Base-by-base conservation (phyloP, 345 rosid genomes). In the Cochlearia excelsa region DNA sequence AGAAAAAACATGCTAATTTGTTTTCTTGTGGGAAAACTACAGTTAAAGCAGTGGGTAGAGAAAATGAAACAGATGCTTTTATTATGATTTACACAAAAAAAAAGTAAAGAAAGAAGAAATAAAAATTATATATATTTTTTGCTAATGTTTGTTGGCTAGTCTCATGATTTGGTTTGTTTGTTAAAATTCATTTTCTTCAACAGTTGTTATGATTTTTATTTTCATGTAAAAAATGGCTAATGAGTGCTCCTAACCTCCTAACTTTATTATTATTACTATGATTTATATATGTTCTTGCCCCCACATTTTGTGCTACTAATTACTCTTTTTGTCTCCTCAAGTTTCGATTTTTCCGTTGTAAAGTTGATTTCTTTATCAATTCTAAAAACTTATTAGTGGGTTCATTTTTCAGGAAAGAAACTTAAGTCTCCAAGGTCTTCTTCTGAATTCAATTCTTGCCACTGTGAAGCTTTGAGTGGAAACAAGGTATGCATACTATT, bases 381-480 rank as follows among this genome's bases (percentile, higher is more conserved):
- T 16, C 23, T 16, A 16, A 16, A 16, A 16, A 16, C 0, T 0
- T 16, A 34, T 59, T 45, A 16, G 45, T 51, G 68, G 49, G 35
- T 68, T 72, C 50, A 43, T 78, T 76, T 75, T 77, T 37, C 92
- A 92, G 96, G 93, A 73, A 75, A 75, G 75, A 61, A 73, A 76
- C 80, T 16, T 16, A 16, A 49, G 61, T 67, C 63, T 74, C 78
- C 65, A 4, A 73, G 79, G 47, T 68, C 73, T 59, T 73, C 84
- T 66, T 78, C 88, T 66, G 87, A 75, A 59, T 77, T 80, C 45
- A 58, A 67, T 54, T 73, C 89, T 65, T 66, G 66, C 57, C 69
- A 68, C 37, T 64, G 81, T 61, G 75, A 71, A 59, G 44, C 71
- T 58, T 51, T 74, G 35, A 80, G 72, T 9, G 81, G 78, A 60